phyloP scores from a whole-genome alignment of 345 rosid genomes.

The Gossypium sturtianum region DNA sequence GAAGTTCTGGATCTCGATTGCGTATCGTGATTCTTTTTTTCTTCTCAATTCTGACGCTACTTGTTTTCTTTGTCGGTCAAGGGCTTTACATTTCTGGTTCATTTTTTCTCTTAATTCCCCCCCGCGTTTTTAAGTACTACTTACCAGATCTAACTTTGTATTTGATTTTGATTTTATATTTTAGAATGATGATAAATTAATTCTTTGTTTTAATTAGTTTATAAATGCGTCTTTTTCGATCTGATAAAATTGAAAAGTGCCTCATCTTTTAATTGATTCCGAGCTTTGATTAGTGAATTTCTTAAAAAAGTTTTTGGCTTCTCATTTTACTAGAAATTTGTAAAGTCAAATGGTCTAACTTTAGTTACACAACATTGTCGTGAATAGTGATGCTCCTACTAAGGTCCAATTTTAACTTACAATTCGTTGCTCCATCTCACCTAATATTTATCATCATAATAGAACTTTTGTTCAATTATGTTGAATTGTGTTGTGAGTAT shows the following conservation, averaged over 20 bases:
- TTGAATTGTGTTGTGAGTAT: background rate
- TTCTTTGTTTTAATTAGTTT: background rate
- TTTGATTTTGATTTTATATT: conserved; percentile 5
- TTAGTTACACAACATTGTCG: background rate
- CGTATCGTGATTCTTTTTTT: conserved; percentile 36
- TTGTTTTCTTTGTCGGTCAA: conserved; percentile 62
- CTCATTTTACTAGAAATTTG: background rate
- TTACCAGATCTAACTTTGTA: conserved; percentile 16
- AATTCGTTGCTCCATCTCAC: background rate
- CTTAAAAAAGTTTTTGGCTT: background rate
- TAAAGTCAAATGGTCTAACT: background rate
- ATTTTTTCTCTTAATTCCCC: background rate
- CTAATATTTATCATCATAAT: background rate
- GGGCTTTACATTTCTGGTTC: conserved; percentile 50
- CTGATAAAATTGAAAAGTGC: background rate
- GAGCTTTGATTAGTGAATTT: background rate
- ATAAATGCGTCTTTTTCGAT: background rate
- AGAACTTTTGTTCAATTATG: background rate
- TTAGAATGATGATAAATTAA: background rate
- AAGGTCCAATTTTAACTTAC: background rate
- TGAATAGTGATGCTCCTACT: background rate
- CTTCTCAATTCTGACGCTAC: conserved; percentile 56
- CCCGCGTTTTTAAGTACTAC: background rate
- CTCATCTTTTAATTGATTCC: background rate
- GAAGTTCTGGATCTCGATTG: conserved; percentile 60